phyloP scores from a whole-genome alignment of 2,329 filamentous ascomycete species.

The Apiospora phragmitis region DNA sequence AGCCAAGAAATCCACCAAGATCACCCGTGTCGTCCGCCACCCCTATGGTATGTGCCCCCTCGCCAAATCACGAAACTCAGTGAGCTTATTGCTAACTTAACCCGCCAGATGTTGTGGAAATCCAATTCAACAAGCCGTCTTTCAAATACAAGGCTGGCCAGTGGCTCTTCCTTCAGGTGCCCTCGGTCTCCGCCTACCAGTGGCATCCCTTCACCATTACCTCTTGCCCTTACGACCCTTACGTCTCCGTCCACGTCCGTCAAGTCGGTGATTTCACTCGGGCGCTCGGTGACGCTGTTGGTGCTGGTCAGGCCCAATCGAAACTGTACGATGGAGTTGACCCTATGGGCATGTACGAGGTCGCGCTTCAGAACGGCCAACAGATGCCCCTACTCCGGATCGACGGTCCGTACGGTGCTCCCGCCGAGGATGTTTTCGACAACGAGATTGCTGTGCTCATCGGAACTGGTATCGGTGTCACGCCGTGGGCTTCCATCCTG shows the following conservation, averaged over 20 bases:
- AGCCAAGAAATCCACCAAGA: conserved; percentile 79
- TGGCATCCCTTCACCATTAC: conserved; percentile 99
- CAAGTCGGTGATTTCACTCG: conserved; percentile 97
- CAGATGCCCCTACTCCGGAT: conserved; percentile 88
- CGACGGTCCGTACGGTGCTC: conserved; percentile 94
- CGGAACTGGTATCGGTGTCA: conserved; percentile 84
- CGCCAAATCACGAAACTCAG: background rate
- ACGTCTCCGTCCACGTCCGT: conserved; percentile 90
- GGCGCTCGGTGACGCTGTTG: conserved; percentile 92
- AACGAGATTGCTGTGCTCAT: conserved; percentile 87
- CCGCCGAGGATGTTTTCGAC: conserved; percentile 95
- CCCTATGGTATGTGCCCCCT: conserved; percentile 72
- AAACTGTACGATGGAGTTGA: conserved; percentile 91
- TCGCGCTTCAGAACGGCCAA: conserved; percentile 89
- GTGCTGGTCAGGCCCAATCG: conserved; percentile 81
- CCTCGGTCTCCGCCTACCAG: conserved; percentile 82
- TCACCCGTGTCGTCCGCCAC: conserved; percentile 91
- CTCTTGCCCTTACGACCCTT: conserved; percentile 93
- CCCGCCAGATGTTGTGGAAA: conserved; percentile 80
- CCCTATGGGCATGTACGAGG: conserved; percentile 96
- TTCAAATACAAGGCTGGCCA: conserved; percentile 99
- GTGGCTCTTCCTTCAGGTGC: conserved; percentile 95
- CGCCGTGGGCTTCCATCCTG: conserved; percentile 81
- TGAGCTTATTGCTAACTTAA: conserved; percentile 28
- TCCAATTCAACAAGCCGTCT: conserved; percentile 93